phyloP scores from a whole-genome alignment of 2,329 filamentous ascomycete genomes.

The Orbilia blumenaviensis region DNA sequence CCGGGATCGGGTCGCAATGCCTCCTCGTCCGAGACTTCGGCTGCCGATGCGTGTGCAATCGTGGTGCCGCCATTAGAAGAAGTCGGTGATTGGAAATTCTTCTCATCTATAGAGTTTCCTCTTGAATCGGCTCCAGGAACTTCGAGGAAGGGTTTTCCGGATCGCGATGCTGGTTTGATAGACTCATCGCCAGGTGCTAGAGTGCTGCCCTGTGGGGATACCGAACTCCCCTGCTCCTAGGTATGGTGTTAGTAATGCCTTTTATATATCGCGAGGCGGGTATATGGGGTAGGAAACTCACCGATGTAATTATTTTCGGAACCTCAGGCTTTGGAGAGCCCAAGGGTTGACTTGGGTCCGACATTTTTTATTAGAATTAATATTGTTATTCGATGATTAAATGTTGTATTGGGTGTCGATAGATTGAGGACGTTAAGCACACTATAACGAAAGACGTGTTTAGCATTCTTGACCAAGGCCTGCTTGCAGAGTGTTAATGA shows the following conservation, averaged over 20 bases:
- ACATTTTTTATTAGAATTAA: slow-evolving; percentile 30
- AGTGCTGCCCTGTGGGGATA: slow-evolving; percentile 23
- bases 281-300: background rate
- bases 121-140: slow-evolving; percentile 39
- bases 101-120: slow-evolving; percentile 52
- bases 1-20: slow-evolving; percentile 66
- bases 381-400: slow-evolving; percentile 5
- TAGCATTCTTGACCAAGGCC: slow-evolving; percentile 28
- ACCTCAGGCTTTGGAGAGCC: slow-evolving; percentile 50
- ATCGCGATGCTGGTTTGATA: slow-evolving; percentile 39
- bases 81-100: slow-evolving; percentile 50
- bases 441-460: slow-evolving; percentile 38
- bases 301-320: slow-evolving; percentile 41
- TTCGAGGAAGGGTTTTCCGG: slow-evolving; percentile 44
- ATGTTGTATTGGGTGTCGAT: slow-evolving; percentile 6
- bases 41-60: slow-evolving; percentile 45
- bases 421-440: slow-evolving; percentile 26
- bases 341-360: slow-evolving; percentile 36
- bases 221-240: slow-evolving; percentile 39
- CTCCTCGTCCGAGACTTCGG: slow-evolving; percentile 62
- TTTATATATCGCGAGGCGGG: background rate
- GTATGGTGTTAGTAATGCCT: background rate
- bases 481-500: background rate
- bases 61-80: slow-evolving; percentile 49
- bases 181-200: slow-evolving; percentile 34